Evolutionary conservation across 78 protist genomes (phyloP), one percentile per base, ranked within the genome.

Genomic region (Reticulomyxa filosa): DNA sequence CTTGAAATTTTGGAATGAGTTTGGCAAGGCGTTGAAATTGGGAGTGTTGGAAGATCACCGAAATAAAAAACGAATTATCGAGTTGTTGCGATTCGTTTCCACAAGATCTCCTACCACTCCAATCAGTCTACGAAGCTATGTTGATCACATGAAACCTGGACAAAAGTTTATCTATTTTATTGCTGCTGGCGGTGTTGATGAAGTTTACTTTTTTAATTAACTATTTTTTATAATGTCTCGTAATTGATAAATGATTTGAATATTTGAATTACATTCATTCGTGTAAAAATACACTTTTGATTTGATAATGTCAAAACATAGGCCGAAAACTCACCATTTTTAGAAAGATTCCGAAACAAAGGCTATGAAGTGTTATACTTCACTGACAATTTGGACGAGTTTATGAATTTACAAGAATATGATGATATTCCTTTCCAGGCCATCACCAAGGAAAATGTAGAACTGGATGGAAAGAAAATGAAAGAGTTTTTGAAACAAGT

Each of bases 331-430:
- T 73, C 84, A 8, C 93, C 94, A 36, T 42, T 78, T 25, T 62
- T 81, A 17, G 96, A 89, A 83, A 67, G 73, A 59, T 83, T 89
- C 35, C 7, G 46, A 46, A 62, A 70, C 63, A 72, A 68, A 53
- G 92, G 84, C 34, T 65, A 76, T 61, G 99, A 96, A 70, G 96
- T 96, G 30, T 30, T 96, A 39, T 88, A 65, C 90, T 25, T 90
- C 82, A 62, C 62, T 29, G 97, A 96, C 50, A 78, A 96, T 33
- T 62, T 93, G 61, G 98, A 96, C 75, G 99, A 95, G 78, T 89
- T 87, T 70, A 65, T 77, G 38, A 73, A 73, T 62, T 33, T 87
- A 38, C 62, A 37, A 10, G 63, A 4, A 39, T 71, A 6, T 10
- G 75, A 71, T 3, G 65, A 51, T 20, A 32, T 10, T 7, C 32